phyloP scores from a whole-genome alignment of 169 alveolate species.

The Perkinsus marinus region DNA sequence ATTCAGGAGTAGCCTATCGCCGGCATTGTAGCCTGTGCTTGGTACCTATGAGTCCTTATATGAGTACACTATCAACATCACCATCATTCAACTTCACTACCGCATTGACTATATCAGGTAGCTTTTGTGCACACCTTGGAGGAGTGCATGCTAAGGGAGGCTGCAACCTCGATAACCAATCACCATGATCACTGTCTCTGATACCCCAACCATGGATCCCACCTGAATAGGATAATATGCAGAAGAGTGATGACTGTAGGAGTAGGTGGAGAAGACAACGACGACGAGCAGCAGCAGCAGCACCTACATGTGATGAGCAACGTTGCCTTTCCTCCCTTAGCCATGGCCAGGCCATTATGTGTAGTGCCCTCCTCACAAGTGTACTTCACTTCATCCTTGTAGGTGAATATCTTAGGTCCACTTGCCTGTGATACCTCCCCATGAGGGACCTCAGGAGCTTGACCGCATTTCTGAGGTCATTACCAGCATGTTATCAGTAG shows the following conservation, averaged over 20 bases:
- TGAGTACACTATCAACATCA: background rate
- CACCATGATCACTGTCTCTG: background rate
- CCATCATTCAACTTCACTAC: no score
- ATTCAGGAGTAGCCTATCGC: no score
- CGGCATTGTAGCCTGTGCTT: no score
- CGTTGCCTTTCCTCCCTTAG: background rate
- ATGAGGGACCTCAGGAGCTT: background rate
- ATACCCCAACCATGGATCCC: background rate
- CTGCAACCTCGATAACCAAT: background rate
- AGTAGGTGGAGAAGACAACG: no score
- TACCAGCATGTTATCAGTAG: no score
- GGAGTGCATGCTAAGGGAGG: background rate
- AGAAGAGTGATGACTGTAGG: background rate
- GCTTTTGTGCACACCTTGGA: background rate
- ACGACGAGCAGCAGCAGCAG: no score
- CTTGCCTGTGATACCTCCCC: background rate
- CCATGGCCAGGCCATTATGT: background rate
- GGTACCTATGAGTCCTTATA: background rate
- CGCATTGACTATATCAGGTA: background rate
- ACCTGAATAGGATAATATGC: background rate
- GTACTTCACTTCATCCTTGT: background rate
- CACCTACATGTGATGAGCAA: background rate
- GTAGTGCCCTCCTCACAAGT: background rate
- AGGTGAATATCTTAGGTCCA: background rate
- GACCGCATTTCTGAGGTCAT: background rate